phyloP scores from a whole-genome alignment of 371 early-diverging fungal species.

The Capillidium heterosporum region DNA sequence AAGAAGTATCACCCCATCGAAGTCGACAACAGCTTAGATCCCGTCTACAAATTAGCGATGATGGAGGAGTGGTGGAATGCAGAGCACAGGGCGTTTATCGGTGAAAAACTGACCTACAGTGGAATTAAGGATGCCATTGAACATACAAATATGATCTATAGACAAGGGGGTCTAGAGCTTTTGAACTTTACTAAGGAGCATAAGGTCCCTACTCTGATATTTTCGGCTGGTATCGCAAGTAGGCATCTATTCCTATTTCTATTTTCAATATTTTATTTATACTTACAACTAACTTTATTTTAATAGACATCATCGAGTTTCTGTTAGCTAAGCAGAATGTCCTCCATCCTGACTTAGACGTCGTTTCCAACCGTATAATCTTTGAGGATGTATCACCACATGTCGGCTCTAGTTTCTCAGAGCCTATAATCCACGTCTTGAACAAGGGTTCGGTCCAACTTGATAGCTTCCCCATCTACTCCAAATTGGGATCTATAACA shows the following conservation, averaged over 20 bases:
- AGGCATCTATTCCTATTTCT: slow-evolving; percentile 8
- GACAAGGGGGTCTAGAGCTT: slow-evolving; percentile 24
- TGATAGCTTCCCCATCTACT: slow-evolving; percentile 18
- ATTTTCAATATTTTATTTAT: background rate
- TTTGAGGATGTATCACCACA: slow-evolving; percentile 25
- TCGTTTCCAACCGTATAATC: slow-evolving; percentile 50
- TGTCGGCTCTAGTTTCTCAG: slow-evolving; percentile 31
- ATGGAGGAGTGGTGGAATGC: slow-evolving; percentile 60
- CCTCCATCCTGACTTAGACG: background rate
- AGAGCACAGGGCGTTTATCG: slow-evolving; percentile 28
- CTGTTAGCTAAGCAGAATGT: background rate
- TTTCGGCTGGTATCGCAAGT: slow-evolving; percentile 48
- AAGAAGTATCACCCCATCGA: slow-evolving; percentile 63
- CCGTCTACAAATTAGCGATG: slow-evolving; percentile 33
- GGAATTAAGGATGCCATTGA: slow-evolving; percentile 31
- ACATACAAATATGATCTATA: slow-evolving; percentile 26
- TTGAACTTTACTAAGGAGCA: slow-evolving; percentile 16
- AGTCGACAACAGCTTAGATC: slow-evolving; percentile 23
- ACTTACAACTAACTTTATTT: too few relatives aligned
- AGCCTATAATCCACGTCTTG: slow-evolving; percentile 6
- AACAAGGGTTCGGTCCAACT: slow-evolving; percentile 4
- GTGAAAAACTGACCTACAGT: slow-evolving; percentile 22
- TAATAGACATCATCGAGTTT: background rate
- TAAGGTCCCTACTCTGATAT: slow-evolving; percentile 40
- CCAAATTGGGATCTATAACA: slow-evolving; percentile 16